Conservation (phyloP, 208 protist genomes). For the Acanthamoeba castellanii region DNA sequence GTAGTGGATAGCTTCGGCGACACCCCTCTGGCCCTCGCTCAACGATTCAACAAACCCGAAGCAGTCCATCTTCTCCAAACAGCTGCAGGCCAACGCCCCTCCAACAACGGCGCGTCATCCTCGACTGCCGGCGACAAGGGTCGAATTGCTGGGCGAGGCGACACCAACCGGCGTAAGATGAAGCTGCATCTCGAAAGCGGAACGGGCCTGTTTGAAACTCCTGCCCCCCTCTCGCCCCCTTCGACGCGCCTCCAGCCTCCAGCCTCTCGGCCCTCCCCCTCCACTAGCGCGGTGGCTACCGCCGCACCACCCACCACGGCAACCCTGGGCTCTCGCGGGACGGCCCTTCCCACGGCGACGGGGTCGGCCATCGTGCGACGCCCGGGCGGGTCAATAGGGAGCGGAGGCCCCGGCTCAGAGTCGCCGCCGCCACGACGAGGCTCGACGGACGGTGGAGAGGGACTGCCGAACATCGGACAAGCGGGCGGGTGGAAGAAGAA, state of each 20-base stretch:
- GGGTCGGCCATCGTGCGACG: neutral
- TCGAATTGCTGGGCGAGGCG: neutral
- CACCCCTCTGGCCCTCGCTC: conserved; percentile 4
- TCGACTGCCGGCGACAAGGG: neutral
- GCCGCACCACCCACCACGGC: neutral
- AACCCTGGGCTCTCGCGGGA: neutral
- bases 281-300: neutral
- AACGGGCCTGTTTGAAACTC: neutral
- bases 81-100: neutral
- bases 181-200: conserved; percentile 26
- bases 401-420: neutral
- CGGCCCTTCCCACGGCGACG: neutral
- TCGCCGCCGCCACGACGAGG: neutral
- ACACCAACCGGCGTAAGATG: neutral
- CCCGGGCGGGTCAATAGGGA: too few relatives aligned
- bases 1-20: neutral
- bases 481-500: neutral
- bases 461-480: neutral
- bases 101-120: neutral
- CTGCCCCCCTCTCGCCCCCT: neutral
- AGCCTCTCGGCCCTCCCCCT: neutral
- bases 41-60: conserved; percentile 10
- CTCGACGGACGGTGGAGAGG: neutral
- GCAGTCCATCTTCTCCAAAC: neutral
- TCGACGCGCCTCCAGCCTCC: neutral